These are phyloP conservation scores for Zygosaccharomyces lentus DNA, from an alignment of 805 yeast species.

Conservation along the genomic window DNA sequence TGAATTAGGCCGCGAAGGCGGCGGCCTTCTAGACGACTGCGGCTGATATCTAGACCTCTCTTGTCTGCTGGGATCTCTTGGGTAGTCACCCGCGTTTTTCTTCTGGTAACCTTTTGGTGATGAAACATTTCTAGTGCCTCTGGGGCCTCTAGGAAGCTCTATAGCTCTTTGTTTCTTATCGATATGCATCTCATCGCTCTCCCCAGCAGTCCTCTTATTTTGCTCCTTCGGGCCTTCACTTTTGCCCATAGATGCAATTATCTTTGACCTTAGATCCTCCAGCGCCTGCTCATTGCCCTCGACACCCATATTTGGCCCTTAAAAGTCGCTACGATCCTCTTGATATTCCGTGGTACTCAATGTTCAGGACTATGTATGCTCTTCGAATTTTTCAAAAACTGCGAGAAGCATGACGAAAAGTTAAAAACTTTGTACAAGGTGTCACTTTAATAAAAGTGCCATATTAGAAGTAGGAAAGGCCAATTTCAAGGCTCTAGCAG, in stretches of 20 bases:
- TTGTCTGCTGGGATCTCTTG: background rate
- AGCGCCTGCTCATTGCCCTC: slow-evolving; percentile 15
- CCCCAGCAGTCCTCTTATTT: slow-evolving; percentile 9
- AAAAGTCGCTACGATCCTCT: background rate
- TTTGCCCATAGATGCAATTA: slow-evolving; percentile 26
- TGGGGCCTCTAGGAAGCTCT: slow-evolving; percentile 2
- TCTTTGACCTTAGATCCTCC: slow-evolving; percentile 28
- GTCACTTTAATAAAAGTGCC: background rate
- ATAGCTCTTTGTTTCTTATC: slow-evolving; percentile 15
- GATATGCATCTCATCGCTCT: background rate
- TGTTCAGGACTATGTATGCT: background rate
- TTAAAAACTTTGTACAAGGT: background rate
- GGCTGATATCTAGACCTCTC: slow-evolving; percentile 4
- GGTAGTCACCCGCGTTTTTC: background rate
- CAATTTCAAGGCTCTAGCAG: background rate
- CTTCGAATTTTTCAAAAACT: background rate
- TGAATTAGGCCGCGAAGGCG: slow-evolving; percentile 1
- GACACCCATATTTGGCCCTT: background rate
- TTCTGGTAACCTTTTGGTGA: background rate
- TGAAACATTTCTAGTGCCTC: slow-evolving; percentile 19
- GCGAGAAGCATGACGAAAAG: background rate
- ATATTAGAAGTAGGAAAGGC: background rate
- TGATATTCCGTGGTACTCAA: background rate
- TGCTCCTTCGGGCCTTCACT: slow-evolving; percentile 1
- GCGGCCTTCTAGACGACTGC: slow-evolving; percentile 1